These are phyloP conservation scores for Pseudocercospora ulei DNA, from an alignment of 2,329 filamentous ascomycete species.

Conservation along the genomic window DNA sequence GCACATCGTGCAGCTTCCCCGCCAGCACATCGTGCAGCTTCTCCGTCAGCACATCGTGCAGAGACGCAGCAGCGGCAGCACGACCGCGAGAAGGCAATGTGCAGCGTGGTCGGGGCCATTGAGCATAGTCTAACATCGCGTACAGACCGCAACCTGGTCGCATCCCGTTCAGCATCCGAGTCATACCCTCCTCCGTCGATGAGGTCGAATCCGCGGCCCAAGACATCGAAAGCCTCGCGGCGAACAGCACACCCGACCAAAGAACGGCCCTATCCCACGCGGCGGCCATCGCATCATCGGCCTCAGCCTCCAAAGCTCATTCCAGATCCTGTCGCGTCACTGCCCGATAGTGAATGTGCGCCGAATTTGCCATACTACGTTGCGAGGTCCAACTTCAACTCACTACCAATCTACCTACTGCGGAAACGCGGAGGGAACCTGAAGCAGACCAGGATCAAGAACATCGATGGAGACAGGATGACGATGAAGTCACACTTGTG, in stretches of 20 bases:
- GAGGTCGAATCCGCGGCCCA: slow-evolving; percentile 33
- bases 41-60: slow-evolving; percentile 31
- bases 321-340: slow-evolving; percentile 23
- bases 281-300: slow-evolving; percentile 25
- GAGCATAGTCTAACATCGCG: neutral
- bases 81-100: slow-evolving; percentile 13
- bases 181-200: slow-evolving; percentile 31
- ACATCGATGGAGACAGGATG: slow-evolving; percentile 62
- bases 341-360: slow-evolving; percentile 32
- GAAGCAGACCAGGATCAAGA: slow-evolving; percentile 64
- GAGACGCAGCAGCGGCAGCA: slow-evolving; percentile 26
- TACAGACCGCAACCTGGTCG: slow-evolving; percentile 31
- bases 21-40: slow-evolving; percentile 35
- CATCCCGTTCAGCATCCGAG: slow-evolving; percentile 31
- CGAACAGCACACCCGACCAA: slow-evolving; percentile 31
- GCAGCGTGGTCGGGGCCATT: neutral
- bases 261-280: slow-evolving; percentile 32
- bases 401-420: slow-evolving; percentile 67
- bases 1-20: slow-evolving; percentile 24
- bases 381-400: slow-evolving; percentile 57
- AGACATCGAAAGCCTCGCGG: slow-evolving; percentile 33
- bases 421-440: slow-evolving; percentile 66
- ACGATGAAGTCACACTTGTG: slow-evolving; percentile 56
- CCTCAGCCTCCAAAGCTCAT: slow-evolving; percentile 22
- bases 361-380: slow-evolving; percentile 58